Conservation (phyloP, 108 stramenopile genomes). For the Licmophora abbreviata region DNA sequence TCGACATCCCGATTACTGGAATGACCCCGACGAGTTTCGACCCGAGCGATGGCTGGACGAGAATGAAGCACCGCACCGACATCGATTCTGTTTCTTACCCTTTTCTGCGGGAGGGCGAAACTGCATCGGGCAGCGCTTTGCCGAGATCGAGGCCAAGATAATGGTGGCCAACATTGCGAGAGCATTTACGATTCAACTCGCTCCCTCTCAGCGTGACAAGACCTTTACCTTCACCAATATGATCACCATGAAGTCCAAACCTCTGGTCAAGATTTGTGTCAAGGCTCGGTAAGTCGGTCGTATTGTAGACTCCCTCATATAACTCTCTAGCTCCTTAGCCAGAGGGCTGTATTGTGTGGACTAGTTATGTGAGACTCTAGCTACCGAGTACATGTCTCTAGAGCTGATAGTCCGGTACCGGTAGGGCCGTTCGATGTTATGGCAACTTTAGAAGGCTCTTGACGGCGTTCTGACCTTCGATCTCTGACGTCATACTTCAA, state of each 20-base stretch:
- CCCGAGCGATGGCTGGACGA: constrained; percentile 54
- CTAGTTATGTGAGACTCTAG: no score
- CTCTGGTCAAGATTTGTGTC: constrained; percentile 25
- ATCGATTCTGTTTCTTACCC: constrained; percentile 46
- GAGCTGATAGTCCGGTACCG: no score
- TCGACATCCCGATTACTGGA: constrained; percentile 49
- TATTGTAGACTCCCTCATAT: no score
- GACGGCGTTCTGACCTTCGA: no score
- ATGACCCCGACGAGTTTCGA: constrained; percentile 44
- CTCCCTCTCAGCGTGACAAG: constrained; percentile 25
- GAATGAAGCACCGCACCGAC: constrained; percentile 10
- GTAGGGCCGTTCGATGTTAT: no score
- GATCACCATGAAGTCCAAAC: constrained; percentile 41
- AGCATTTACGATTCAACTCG: constrained; percentile 24
- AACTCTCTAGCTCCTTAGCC: no score
- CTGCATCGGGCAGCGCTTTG: constrained; percentile 62
- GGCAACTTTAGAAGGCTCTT: no score
- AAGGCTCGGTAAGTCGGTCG: no score
- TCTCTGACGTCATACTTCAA: no score
- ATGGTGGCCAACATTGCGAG: constrained; percentile 43
- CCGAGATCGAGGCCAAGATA: constrained; percentile 50
- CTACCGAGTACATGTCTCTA: no score
- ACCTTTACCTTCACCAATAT: constrained; percentile 29
- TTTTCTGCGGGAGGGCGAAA: constrained; percentile 51
- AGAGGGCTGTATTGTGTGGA: no score